Conservation (phyloP, 768 basidiomycete genomes). For the Terana coerulea region DNA sequence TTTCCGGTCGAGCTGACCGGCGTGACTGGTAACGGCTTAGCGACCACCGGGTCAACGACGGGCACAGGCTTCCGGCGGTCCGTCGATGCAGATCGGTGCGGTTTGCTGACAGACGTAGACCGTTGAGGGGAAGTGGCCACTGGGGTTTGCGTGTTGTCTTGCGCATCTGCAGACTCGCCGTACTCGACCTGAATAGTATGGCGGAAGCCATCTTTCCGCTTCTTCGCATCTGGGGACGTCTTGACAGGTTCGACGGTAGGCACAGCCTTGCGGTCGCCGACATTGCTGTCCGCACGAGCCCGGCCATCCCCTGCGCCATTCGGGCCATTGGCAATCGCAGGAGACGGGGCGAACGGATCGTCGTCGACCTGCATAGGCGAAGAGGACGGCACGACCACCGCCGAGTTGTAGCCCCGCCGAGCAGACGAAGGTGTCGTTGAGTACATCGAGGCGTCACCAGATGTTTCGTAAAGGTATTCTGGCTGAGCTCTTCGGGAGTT, state of each 20-base stretch:
- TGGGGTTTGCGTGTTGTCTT: slow-evolving; percentile 2
- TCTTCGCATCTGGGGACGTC: slow-evolving; percentile 37
- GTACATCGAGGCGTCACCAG: slow-evolving; percentile 51
- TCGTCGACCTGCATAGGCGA: slow-evolving; percentile 44
- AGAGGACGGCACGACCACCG: slow-evolving; percentile 42
- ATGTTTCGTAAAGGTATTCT: slow-evolving; percentile 74
- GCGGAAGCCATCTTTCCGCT: slow-evolving; percentile 57
- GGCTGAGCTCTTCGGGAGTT: slow-evolving; percentile 47
- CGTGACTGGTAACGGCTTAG: slow-evolving; percentile 31
- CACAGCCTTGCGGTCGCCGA: neutral
- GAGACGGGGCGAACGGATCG: slow-evolving; percentile 60
- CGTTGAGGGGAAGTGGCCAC: slow-evolving; percentile 8
- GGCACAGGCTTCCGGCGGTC: slow-evolving; percentile 14
- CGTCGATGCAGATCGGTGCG: neutral
- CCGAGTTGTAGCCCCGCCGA: slow-evolving; percentile 36
- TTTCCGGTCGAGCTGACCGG: slow-evolving; percentile 10
- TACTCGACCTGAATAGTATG: slow-evolving; percentile 99
- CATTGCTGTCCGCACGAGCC: slow-evolving; percentile 15
- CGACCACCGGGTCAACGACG: slow-evolving; percentile 8
- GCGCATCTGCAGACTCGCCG: slow-evolving; percentile 48
- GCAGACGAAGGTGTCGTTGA: slow-evolving; percentile 35
- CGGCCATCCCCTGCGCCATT: slow-evolving; percentile 6
- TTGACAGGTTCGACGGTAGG: slow-evolving; percentile 27
- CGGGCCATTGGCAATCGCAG: slow-evolving; percentile 5
- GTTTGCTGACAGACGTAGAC: slow-evolving; percentile 16